Percentiles rank a stretch among this genome's conserved stretches.
Conservation (phyloP, 257 asterid species). For the Scutellaria minor region DNA sequence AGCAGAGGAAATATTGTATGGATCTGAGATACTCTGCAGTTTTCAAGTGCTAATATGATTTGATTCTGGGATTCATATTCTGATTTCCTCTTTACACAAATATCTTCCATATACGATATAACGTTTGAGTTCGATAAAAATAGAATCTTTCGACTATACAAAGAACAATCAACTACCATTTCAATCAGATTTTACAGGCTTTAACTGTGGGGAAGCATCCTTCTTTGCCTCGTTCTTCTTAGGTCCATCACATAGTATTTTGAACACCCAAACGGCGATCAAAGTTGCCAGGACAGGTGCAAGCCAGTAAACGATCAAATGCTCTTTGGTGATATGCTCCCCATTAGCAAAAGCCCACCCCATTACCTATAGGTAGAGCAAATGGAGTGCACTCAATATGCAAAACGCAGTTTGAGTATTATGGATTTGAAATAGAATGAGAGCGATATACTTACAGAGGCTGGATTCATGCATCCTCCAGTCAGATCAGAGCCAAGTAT, state of each 20-base stretch:
- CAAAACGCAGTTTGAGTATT: background rate
- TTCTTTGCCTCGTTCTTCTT: conserved; percentile 38
- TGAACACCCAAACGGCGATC: conserved; percentile 70
- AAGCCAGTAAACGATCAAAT: conserved; percentile 84
- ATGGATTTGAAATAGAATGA: background rate
- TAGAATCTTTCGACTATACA: conserved; percentile 27
- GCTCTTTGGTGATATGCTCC: conserved; percentile 77
- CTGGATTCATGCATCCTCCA: conserved; percentile 98
- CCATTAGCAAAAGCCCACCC: conserved; percentile 96
- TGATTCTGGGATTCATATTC: conserved; percentile 11
- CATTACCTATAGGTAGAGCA: conserved; percentile 60
- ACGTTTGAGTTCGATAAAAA: background rate
- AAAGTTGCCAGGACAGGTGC: conserved; percentile 87
- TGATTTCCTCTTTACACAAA: conserved; percentile 21
- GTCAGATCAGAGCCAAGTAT: conserved; percentile 88
- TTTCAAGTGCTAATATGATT: conserved; percentile 21
- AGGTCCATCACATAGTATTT: conserved; percentile 43
- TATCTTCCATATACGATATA: background rate
- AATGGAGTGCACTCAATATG: background rate
- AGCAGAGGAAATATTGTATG: conserved; percentile 37
- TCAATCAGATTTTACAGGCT: conserved; percentile 52
- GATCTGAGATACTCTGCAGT: conserved; percentile 21
- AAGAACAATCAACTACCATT: background rate
- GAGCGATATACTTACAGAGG: conserved; percentile 62
- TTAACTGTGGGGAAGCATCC: conserved; percentile 36